Base-by-base conservation (phyloP, 1,284 basidiomycete genomes). In the Papiliotrema laurentii region DNA sequence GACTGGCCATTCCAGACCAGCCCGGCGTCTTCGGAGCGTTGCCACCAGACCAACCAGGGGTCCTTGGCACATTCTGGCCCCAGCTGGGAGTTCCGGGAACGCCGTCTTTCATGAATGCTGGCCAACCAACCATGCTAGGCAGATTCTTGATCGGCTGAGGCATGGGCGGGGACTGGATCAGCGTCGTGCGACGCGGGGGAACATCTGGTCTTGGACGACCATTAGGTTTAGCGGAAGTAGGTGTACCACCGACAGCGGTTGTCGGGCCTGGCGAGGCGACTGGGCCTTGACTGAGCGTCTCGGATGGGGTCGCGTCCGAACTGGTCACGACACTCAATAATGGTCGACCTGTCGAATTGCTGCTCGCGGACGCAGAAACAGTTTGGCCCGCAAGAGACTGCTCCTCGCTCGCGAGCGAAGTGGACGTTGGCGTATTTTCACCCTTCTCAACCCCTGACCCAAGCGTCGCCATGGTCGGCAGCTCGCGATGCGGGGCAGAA, bases 131-230 rank as follows among this genome's bases (percentile, higher is more conserved):
- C 13, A 74, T 33, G 0, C 68, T 68, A 1, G 72, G 72, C 18
- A 73, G 56, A 45, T 71, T 69, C 38, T 69, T 68, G 47, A 74
- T 74, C 1, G 71, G 72, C 21, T 59, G 68, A 5, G 72, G 72
- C 61, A 72, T 68, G 2, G 72, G 72, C 4, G 72, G 66, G 5
- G 61, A 62, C 13, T 63, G 61, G n/a, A 73, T 63, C n/a, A 72
- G 50, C 18, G 59, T 69, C 14, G 62, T 58, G 21, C 59, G 56
- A 2, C 63, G 49, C 2, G 47, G 34, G 5, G 59, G 61, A 22
- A 59, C 55, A 27, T 53, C 51, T 14, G 63, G 63, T n/a, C 61
- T 50, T 31, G 54, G 47, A 39, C 40, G 49, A 33, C 43, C 42
- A 10, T 44, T 19, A 10, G 42, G 38, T 18, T 3, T 21, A 31